Conservation (phyloP, 768 basidiomycete species). For the Termitomyces sp. region DNA sequence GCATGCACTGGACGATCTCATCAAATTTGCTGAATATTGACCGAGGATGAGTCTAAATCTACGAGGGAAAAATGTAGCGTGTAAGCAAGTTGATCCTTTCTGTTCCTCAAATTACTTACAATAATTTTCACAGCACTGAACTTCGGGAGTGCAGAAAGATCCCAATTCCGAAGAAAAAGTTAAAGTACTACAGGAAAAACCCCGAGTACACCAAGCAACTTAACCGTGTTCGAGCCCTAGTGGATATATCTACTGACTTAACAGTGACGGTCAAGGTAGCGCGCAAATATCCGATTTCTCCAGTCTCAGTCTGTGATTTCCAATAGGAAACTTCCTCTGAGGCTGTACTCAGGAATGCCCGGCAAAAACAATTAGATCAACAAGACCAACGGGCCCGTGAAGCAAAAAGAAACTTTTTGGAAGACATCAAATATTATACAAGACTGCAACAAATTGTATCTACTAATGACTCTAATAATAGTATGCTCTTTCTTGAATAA, state of each 20-base stretch:
- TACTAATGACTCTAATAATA: background rate
- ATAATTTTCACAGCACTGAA: background rate
- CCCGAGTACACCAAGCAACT: background rate
- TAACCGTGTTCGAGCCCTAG: background rate
- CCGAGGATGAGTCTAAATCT: background rate
- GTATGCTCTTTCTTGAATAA: background rate
- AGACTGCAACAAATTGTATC: background rate
- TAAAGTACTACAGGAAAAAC: background rate
- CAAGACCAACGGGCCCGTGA: background rate
- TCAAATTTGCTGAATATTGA: background rate
- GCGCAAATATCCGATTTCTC: background rate
- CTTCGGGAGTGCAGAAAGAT: background rate
- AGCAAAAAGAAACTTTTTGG: background rate
- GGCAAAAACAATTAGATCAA: background rate
- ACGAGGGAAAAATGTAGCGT: background rate
- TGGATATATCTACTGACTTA: background rate
- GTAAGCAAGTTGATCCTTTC: background rate
- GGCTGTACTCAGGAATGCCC: background rate
- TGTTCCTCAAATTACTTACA: background rate
- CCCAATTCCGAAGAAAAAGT: background rate
- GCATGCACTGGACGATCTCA: background rate
- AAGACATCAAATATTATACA: background rate
- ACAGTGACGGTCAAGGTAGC: background rate
- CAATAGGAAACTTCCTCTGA: background rate
- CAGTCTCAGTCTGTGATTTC: background rate